Base-by-base conservation (phyloP, 257 asterid genomes). In the Rubia yunnanensis region DNA sequence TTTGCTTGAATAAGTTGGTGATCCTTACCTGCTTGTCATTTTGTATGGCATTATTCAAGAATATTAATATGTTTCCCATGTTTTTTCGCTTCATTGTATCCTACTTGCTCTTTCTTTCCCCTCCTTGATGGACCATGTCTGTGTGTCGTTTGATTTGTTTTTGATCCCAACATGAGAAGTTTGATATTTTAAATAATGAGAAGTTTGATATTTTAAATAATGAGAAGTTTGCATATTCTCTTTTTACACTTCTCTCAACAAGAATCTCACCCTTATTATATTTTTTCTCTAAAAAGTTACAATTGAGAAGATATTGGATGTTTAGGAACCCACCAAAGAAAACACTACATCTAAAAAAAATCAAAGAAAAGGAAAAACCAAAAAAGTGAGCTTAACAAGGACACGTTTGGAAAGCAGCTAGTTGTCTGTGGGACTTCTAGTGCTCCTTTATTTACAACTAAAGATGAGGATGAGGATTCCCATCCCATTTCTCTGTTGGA, bases 401-500 rank as follows among this genome's bases (percentile, higher is more conserved):
- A 77, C 18, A 77, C 79, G 66, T 72, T 86, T 36, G 73, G 76
- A 67, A 65, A 38, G 58, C 84, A 79, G 82, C 73, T 81, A 69
- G 84, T 86, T 50, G 78, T 71, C 67, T 79, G 77, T 78, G 54
- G 78, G 73, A 75, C 77, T 65, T 56, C 70, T 53, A 73, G 69
- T 48, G 74, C 52, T 68, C 75, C 92, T 35, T 48, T 70, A 31
- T 46, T 83, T 67, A 96, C 86, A 74, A 86, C 92, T 73, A 97
- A 94, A 86, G 97, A 89, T 60, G 97, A 94, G n/a, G n/a, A n/a
- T n/a, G n/a, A n/a, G 62, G 97, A 94, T 83, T 97, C 97, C 36
- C 85, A 88, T 69, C 99, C 96, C 4, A 63, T 78, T 71, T 72
- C 86, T 35, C 61, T 75, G 31, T 78, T 28, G n/a, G 49, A 61